Conservation (phyloP, 2,329 filamentous ascomycete genomes). For the Aspergillus latus region DNA sequence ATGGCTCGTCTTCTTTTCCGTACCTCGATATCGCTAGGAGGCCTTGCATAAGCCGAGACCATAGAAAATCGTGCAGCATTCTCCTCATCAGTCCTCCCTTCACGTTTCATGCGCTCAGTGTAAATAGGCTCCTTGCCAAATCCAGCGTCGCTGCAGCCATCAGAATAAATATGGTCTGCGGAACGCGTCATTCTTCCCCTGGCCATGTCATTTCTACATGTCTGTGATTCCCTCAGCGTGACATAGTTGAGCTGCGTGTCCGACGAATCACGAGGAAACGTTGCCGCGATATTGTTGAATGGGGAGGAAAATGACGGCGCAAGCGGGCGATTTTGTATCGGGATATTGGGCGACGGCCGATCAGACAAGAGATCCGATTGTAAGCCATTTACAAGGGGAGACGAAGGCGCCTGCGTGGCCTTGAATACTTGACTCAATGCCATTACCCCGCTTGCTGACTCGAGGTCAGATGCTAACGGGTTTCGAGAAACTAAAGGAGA, state of each 20-base stretch:
- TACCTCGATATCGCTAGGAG: slow-evolving; percentile 14
- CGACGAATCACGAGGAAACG: slow-evolving; percentile 37
- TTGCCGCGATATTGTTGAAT: slow-evolving; percentile 31
- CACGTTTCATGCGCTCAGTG: slow-evolving; percentile 35
- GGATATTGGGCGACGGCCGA: slow-evolving; percentile 51
- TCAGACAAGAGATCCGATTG: slow-evolving; percentile 45
- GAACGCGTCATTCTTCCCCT: slow-evolving; percentile 36
- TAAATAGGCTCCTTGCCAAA: slow-evolving; percentile 46
- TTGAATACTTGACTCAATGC: slow-evolving; percentile 50
- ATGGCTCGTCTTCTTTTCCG: slow-evolving; percentile 2
- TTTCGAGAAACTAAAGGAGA: slow-evolving; percentile 46
- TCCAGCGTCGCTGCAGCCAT: slow-evolving; percentile 42
- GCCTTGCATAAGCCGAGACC: slow-evolving; percentile 34
- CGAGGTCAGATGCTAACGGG: slow-evolving; percentile 40
- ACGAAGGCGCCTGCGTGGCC: slow-evolving; percentile 50
- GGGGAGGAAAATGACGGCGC: slow-evolving; percentile 41
- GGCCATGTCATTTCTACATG: slow-evolving; percentile 36
- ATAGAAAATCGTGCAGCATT: slow-evolving; percentile 37
- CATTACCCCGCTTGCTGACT: slow-evolving; percentile 42
- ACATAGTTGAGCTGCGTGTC: slow-evolving; percentile 47
- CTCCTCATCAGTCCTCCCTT: slow-evolving; percentile 36
- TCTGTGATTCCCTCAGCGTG: slow-evolving; percentile 49
- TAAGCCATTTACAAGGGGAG: slow-evolving; percentile 40
- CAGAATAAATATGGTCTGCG: slow-evolving; percentile 34
- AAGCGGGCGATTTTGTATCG: slow-evolving; percentile 41